A percentile compares a stretch with the other conserved stretches of the same genome.
Evolutionary conservation across 2,329 filamentous ascomycete species (phyloP).

Genomic region (Alternaria triticina): DNA sequence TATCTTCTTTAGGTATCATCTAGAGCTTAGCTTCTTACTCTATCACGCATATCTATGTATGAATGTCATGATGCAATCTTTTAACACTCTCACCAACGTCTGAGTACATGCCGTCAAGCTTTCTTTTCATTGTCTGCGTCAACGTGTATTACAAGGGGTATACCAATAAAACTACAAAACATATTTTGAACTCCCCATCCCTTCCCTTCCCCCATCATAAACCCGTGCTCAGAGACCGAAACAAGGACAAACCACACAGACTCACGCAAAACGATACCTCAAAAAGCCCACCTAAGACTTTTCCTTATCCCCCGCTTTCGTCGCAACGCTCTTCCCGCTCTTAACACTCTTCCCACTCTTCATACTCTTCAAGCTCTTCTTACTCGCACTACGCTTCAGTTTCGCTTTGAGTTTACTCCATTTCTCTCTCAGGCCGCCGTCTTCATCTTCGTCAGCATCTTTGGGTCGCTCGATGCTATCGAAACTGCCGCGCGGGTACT

Average conservation of each 20-base stretch:
- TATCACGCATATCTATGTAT: not conserved
- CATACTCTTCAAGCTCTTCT: conserved; percentile 42
- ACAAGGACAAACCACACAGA: not conserved
- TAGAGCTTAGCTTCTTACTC: not conserved
- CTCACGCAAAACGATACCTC: not conserved
- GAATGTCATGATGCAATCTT: conserved; percentile 7
- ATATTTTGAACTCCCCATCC: not conserved
- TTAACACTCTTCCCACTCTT: conserved; percentile 42
- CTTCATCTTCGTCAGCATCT: conserved; percentile 18
- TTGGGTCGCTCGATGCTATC: conserved; percentile 21
- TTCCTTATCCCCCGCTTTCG: conserved; percentile 5
- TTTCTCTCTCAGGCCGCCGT: conserved; percentile 34
- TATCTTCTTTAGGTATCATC: not conserved
- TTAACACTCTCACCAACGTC: not conserved
- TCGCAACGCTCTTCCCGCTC: conserved; percentile 22
- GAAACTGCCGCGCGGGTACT: conserved; percentile 26
- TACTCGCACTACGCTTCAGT: conserved; percentile 41
- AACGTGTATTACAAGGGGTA: not conserved
- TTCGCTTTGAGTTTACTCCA: conserved; percentile 47
- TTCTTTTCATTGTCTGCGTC: not conserved
- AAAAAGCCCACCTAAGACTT: conserved; percentile 13
- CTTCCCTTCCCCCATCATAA: not conserved
- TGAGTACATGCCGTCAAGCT: not conserved
- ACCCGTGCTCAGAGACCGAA: not conserved
- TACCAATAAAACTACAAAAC: not conserved